Base-by-base conservation (phyloP, 352 stramenopile genomes). In the Aphanomyces invadans region DNA sequence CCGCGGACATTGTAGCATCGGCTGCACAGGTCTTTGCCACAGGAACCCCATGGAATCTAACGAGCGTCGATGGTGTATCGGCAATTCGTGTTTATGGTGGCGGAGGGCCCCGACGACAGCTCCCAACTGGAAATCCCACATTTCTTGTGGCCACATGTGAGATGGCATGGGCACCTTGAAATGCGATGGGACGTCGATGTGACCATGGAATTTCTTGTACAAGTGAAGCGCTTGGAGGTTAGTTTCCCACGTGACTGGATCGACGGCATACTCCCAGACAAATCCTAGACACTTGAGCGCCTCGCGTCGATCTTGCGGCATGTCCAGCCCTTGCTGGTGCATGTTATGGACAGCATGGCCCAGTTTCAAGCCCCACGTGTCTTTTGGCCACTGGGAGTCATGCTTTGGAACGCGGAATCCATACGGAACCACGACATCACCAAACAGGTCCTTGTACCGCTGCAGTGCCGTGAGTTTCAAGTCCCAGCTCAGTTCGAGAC, bases 311-410 rank as follows among this genome's bases (percentile, higher is more conserved):
- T 54, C 46, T 10, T 12, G 17, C 11, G 2, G 19, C 46, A 54
- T 29, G 23, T 21, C 46, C 9, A 29, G 19, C 11, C 46, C 51
- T 12, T 19, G 36, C 12, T 39, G 23, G 51, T 80, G 74, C 70
- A 91, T 87, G n/a, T 79, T 74, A 73, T 88, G 83, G 3, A 87
- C 80, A 28, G 77, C 70, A 29, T 74, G 76, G n/a, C 82, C 82
- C 15, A 91, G 66, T 21, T 74, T 62, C 12, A 91, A 68, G 17
- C 78, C 79, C 71, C 75, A 77, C 7, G 73, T 72, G 44, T 79
- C 70, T 56, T 84, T 70, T 45, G 78, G 75, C 77, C 79, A 91
- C n/a, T 76, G 69, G 7, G 73, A 31, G 15, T 70, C 68, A 55
- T 75, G 67, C 39, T 70, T 56, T 21, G 82, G 80, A 2, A 91